These are phyloP conservation scores for Aspergillus cavernicola DNA, from an alignment of 495 filamentous ascomycete species.

Conservation along the genomic window DNA sequence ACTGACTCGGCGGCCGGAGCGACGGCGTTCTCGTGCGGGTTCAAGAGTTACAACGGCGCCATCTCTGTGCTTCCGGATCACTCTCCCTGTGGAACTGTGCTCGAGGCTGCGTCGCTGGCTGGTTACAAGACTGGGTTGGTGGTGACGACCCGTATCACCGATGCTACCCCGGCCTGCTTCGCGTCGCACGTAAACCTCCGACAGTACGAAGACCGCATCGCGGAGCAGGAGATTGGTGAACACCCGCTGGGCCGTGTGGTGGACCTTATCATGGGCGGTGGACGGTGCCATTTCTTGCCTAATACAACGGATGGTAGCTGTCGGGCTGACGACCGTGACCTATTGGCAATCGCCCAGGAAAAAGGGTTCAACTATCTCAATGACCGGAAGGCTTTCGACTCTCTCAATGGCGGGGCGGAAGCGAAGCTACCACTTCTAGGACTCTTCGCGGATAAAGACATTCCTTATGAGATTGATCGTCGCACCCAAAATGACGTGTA, in stretches of 20 bases:
- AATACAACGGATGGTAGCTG: constrained; percentile 76
- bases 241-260: constrained; percentile 80
- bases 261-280: constrained; percentile 89
- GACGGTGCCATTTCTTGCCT: constrained; percentile 87
- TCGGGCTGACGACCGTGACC: constrained; percentile 66
- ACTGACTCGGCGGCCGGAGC: constrained; percentile 95
- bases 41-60: constrained; percentile 94
- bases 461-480: constrained; percentile 91
- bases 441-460: constrained; percentile 77
- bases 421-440: constrained; percentile 81
- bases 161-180: constrained; percentile 97
- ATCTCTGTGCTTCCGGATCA: constrained; percentile 85
- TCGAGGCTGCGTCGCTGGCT: constrained; percentile 87
- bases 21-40: constrained; percentile 88
- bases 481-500: constrained; percentile 72
- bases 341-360: constrained; percentile 62
- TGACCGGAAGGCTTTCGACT: constrained; percentile 72
- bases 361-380: constrained; percentile 78
- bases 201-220: constrained; percentile 81
- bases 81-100: constrained; percentile 84
- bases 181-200: constrained; percentile 81
- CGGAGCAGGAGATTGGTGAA: constrained; percentile 84
- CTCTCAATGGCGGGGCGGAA: constrained; percentile 61
- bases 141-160: constrained; percentile 91
- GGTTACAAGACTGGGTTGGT: constrained; percentile 93